Evolutionary conservation across 2,329 filamentous ascomycete genomes (phyloP).

Genomic region (Zasmidium angulare): DNA sequence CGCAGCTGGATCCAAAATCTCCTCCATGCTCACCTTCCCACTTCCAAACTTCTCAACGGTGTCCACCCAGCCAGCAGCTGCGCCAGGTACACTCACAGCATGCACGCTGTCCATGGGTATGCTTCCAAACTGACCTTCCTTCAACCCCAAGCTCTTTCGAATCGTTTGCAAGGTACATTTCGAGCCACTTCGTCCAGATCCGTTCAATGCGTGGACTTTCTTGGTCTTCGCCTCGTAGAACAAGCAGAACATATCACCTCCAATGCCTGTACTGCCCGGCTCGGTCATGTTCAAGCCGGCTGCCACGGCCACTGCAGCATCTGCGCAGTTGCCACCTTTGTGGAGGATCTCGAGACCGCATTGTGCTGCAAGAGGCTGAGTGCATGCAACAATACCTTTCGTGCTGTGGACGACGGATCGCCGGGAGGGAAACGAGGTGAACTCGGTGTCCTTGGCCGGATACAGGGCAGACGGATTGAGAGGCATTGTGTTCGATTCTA

Average conservation of each 20-base stretch:
- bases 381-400: constrained; percentile 85
- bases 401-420: constrained; percentile 92
- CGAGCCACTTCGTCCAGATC: constrained; percentile 78
- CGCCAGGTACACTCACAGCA: constrained; percentile 83
- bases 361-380: constrained; percentile 84
- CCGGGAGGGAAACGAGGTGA: constrained; percentile 71
- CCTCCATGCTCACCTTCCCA: constrained; percentile 72
- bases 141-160: constrained; percentile 66
- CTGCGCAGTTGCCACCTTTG: constrained; percentile 88
- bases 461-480: constrained; percentile 53
- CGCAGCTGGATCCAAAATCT: constrained; percentile 81
- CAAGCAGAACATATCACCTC: constrained; percentile 95
- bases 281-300: constrained; percentile 93
- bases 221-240: constrained; percentile 83
- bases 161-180: constrained; percentile 69
- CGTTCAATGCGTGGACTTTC: constrained; percentile 83
- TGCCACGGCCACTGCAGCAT: constrained; percentile 93
- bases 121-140: constrained; percentile 53
- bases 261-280: constrained; percentile 88
- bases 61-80: constrained; percentile 91
- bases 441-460: constrained; percentile 49
- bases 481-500: constrained; percentile 39
- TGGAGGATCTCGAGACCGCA: constrained; percentile 83
- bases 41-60: constrained; percentile 86
- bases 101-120: constrained; percentile 78